These are phyloP conservation scores for Aspergillus pseudoterreus DNA, from an alignment of 2,329 filamentous ascomycete genomes.

Conservation along the genomic window DNA sequence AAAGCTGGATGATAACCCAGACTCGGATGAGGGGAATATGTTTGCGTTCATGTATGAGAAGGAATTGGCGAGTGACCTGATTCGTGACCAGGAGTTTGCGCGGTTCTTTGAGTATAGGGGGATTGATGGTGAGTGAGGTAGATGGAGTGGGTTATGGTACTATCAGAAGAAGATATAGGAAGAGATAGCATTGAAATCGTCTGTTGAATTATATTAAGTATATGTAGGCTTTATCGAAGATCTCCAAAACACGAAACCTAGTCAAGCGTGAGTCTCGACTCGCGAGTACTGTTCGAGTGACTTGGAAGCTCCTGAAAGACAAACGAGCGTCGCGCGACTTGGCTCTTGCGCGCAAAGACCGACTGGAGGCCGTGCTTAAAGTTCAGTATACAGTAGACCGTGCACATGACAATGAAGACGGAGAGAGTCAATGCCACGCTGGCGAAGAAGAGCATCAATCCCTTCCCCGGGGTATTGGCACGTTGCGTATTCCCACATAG, in stretches of 20 bases:
- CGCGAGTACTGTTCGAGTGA: neutral
- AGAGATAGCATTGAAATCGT: no score
- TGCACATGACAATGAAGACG: neutral
- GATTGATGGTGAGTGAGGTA: slow-evolving; percentile 17
- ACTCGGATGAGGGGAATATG: slow-evolving; percentile 13
- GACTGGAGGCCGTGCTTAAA: neutral
- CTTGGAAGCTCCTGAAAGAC: neutral
- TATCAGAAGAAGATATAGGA: no score
- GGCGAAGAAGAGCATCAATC: slow-evolving; percentile 4
- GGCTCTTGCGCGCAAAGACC: neutral
- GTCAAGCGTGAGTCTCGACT: neutral
- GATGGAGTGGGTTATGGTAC: no score
- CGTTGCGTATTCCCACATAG: neutral
- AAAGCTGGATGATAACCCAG: slow-evolving; percentile 28
- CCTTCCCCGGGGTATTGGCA: neutral
- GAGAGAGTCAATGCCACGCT: neutral
- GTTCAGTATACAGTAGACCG: slow-evolving; percentile 1
- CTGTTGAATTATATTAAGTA: no score
- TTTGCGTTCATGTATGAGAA: slow-evolving; percentile 33
- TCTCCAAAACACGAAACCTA: neutral
- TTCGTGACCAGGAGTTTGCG: slow-evolving; percentile 31
- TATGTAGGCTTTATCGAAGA: no score
- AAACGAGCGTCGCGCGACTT: neutral
- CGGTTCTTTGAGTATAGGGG: slow-evolving; percentile 37
- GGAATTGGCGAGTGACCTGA: slow-evolving; percentile 24